phyloP scores from a whole-genome alignment of 75 land plant genomes.

The Picea glauca region DNA sequence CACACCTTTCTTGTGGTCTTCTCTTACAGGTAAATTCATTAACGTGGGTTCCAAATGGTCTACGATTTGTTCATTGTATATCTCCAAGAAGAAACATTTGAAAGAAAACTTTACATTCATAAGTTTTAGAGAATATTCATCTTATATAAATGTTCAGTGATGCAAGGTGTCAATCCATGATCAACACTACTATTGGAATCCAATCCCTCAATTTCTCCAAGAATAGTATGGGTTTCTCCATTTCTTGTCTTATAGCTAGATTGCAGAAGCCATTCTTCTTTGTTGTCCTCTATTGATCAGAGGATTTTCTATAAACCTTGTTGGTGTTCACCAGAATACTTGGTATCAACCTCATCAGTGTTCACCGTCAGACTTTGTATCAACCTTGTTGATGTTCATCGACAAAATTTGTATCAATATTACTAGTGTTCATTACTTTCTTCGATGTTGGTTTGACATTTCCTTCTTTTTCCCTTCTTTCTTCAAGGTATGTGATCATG shows the following conservation, averaged over 20 bases:
- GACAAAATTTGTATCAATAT: no score
- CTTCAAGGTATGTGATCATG: no score
- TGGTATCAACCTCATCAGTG: no score
- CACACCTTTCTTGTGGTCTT: conserved; percentile 36
- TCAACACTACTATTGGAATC: conserved; percentile 16
- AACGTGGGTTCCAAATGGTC: conserved; percentile 54
- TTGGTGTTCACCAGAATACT: no score
- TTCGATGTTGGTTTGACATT: no score
- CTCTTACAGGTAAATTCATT: conserved; percentile 42
- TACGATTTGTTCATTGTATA: conserved; percentile 25
- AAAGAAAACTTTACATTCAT: conserved; percentile 40
- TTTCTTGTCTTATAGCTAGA: conserved; percentile 58
- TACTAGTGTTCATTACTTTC: no score
- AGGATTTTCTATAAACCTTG: no score
- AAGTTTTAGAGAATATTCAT: conserved; percentile 25
- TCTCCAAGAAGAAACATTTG: conserved; percentile 47
- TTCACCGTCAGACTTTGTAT: no score
- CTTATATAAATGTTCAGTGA: conserved; percentile 44
- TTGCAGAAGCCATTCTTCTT: no score
- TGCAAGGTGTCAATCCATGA: conserved; percentile 36
- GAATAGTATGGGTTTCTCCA: conserved; percentile 35
- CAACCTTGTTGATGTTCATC: no score
- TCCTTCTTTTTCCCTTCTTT: no score
- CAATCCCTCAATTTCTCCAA: conserved; percentile 31
- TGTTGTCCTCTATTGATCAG: no score